Percentiles rank a stretch among this genome's conserved stretches.
Evolutionary conservation across 768 basidiomycete species (phyloP).

Genomic region (Pulveroboletus sp.): DNA sequence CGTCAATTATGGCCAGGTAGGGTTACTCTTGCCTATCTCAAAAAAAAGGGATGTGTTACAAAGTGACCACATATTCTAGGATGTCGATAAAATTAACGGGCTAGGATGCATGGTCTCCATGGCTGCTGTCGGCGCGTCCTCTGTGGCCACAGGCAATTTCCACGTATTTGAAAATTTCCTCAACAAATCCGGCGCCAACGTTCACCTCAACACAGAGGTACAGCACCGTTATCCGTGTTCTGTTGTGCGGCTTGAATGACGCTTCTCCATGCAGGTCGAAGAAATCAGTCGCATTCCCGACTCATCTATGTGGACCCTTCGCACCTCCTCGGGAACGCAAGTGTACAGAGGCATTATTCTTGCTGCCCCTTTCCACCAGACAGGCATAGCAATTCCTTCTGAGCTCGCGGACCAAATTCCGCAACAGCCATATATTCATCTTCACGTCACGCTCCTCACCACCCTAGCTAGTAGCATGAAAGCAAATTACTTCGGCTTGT

Average conservation of each 20-base stretch:
- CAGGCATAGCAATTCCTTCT: slow-evolving; percentile 49
- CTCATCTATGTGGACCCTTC: slow-evolving; percentile 49
- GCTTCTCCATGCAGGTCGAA: slow-evolving; percentile 39
- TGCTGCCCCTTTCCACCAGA: slow-evolving; percentile 79
- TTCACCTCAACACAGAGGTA: slow-evolving; percentile 70
- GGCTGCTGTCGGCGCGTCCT: slow-evolving; percentile 62
- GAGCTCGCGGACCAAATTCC: slow-evolving; percentile 52
- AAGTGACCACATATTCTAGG: slow-evolving; percentile 33
- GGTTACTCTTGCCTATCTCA: neutral
- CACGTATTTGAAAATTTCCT: slow-evolving; percentile 82
- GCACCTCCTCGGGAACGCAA: slow-evolving; percentile 41
- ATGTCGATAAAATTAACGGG: slow-evolving; percentile 69
- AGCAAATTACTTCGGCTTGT: slow-evolving; percentile 65
- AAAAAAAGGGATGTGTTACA: neutral
- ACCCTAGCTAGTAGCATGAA: slow-evolving; percentile 62
- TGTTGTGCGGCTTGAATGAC: neutral
- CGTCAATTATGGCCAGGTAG: slow-evolving; percentile 79
- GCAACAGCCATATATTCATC: slow-evolving; percentile 68
- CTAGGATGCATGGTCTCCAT: slow-evolving; percentile 69
- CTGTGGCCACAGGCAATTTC: slow-evolving; percentile 76
- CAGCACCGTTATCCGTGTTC: neutral
- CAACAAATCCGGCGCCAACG: slow-evolving; percentile 58
- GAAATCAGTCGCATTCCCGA: slow-evolving; percentile 44
- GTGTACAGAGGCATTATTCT: slow-evolving; percentile 75
- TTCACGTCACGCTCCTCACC: slow-evolving; percentile 87